Conservation (phyloP, 2,329 filamentous ascomycete genomes). For the Orbilia quercus region DNA sequence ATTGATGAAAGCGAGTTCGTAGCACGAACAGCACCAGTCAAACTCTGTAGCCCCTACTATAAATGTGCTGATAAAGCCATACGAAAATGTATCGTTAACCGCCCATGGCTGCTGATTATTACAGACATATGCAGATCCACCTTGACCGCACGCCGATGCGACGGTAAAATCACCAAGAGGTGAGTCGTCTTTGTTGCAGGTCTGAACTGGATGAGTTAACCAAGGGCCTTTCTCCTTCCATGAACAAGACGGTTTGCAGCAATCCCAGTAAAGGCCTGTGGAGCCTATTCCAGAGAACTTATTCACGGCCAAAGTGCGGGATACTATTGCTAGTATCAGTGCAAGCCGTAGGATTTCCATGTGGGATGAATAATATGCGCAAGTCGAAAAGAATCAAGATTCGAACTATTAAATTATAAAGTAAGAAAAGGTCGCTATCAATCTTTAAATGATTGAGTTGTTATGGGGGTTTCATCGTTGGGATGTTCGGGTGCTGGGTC, state of each 20-base stretch:
- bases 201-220: constrained; percentile 57
- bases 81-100: constrained; percentile 70
- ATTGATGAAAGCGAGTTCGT: constrained; percentile 70
- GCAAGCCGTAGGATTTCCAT: constrained; percentile 39
- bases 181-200: constrained; percentile 56
- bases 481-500: constrained; percentile 38
- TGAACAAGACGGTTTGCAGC: constrained; percentile 76
- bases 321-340: constrained; percentile 27
- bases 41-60: constrained; percentile 69
- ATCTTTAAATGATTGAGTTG: constrained; percentile 14
- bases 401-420: constrained; percentile 12
- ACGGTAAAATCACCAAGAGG: constrained; percentile 38
- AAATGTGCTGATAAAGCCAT: constrained; percentile 67
- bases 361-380: background rate
- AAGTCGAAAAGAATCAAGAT: constrained; percentile 5
- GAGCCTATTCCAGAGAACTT: constrained; percentile 59
- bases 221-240: constrained; percentile 60
- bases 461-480: constrained; percentile 36
- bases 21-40: constrained; percentile 75
- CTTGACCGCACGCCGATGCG: constrained; percentile 67
- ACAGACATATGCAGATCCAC: constrained; percentile 72
- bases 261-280: constrained; percentile 68
- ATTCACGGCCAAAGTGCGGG: constrained; percentile 30
- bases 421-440: constrained; percentile 10
- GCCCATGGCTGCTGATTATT: constrained; percentile 73